Base-by-base conservation (phyloP, 2,329 filamentous ascomycete genomes). In the Chaetomium olivaceum region DNA sequence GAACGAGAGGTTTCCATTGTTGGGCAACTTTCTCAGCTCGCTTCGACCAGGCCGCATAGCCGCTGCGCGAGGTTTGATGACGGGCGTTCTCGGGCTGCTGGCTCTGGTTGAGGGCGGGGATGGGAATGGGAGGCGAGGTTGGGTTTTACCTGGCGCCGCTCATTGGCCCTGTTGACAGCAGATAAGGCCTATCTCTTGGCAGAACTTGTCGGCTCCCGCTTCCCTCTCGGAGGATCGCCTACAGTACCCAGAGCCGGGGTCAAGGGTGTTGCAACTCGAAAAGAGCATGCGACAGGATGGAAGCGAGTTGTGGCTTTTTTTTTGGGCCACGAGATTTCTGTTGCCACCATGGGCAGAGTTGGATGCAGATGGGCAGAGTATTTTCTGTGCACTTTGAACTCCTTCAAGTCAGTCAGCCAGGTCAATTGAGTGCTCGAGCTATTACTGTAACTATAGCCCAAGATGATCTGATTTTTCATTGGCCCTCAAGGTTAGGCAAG, bases 181-280 rank as follows among this genome's bases (percentile, higher is more conserved):
- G 65, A 71, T 70, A 67, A 70, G 68, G 52, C 67, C 62, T 71
- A 71, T 71, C 69, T 68, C 69, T 71, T 71, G 68, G 69, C 69
- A 43, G 31, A 23, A 11, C 3, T n/a, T n/a, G 58, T 65, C 52
- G 56, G 64, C 52, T 48, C 36, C 63, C 60, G 60, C 48, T 57
- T 66, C 58, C 23, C 23, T 66, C 67, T 66, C 67, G 57, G 61
- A 64, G 57, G 59, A 64, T 61, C 60, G 11, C n/a, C n/a, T 39
- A 43, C 62, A 66, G 55, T 58, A 59, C 51, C 52, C 36, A 23
- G 48, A 36, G 58, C 55, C 56, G 33, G 36, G 50, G 25, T 50
- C 50, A 56, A 48, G 58, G 9, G 36, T 21, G 56, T 29, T 27
- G 25, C 16, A 25, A 21, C 1, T 7, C 33, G 33, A 36, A 36